Conservation (phyloP, 306 rosid genomes). For the Begonia loranthoides region DNA sequence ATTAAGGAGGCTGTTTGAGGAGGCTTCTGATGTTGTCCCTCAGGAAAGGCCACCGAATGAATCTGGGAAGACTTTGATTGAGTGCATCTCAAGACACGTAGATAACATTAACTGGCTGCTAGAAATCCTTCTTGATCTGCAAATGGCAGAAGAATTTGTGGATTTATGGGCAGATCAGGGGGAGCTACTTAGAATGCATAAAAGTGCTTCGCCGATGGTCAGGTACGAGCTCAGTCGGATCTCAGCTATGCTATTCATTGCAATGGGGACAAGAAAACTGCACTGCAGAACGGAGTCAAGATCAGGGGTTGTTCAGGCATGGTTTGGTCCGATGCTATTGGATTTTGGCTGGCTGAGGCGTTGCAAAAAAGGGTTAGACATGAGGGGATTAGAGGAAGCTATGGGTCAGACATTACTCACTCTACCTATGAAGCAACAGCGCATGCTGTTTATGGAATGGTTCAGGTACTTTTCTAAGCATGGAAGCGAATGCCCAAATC, state of each 20-base stretch:
- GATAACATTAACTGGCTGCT: constrained; percentile 79
- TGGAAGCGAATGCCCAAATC: constrained; percentile 76
- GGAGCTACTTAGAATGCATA: constrained; percentile 49
- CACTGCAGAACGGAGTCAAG: constrained; percentile 58
- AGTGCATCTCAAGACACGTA: constrained; percentile 49
- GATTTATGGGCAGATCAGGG: constrained; percentile 61
- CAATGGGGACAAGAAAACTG: constrained; percentile 65
- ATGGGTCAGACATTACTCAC: constrained; percentile 77
- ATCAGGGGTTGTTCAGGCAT: constrained; percentile 42
- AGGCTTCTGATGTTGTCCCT: constrained; percentile 19
- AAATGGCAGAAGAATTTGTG: constrained; percentile 76
- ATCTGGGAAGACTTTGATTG: constrained; percentile 40
- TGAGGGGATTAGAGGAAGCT: constrained; percentile 65
- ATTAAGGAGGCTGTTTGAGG: constrained; percentile 44
- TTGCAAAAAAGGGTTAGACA: constrained; percentile 67
- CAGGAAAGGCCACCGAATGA: constrained; percentile 27
- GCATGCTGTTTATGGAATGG: constrained; percentile 75
- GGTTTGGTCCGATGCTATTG: constrained; percentile 66
- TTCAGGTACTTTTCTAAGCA: constrained; percentile 56
- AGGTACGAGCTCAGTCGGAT: constrained; percentile 78
- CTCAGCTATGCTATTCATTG: constrained; percentile 52
- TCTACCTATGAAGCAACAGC: constrained; percentile 59
- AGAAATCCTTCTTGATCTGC: constrained; percentile 68
- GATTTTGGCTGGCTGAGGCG: constrained; percentile 85
- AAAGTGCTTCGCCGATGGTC: constrained; percentile 53